These are phyloP conservation scores for Nepenthes gracilis DNA, from an alignment of 148 eudicot species.

Conservation along the genomic window DNA sequence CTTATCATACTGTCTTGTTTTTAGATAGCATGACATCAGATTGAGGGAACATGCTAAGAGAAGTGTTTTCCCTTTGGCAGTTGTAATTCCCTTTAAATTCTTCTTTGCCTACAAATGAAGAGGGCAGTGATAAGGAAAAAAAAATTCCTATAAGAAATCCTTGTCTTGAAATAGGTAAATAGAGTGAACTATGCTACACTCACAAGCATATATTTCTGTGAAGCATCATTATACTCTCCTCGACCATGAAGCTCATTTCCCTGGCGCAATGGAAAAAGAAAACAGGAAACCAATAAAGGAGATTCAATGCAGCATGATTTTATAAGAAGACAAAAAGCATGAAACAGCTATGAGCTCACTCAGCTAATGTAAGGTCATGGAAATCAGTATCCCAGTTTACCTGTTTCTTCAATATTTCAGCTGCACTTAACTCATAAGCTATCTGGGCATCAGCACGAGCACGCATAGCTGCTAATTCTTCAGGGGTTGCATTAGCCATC, in stretches of 20 bases:
- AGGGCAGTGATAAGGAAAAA: conserved; percentile 4
- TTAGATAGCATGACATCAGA: conserved; percentile 94
- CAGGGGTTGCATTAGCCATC: conserved; percentile 90
- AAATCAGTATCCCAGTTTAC: conserved; percentile 13
- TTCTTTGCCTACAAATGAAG: conserved; percentile 60
- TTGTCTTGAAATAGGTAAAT: neutral
- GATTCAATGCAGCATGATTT: neutral
- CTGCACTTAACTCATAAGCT: conserved; percentile 58
- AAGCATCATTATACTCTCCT: conserved; percentile 67
- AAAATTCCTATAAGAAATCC: neutral
- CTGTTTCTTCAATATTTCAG: conserved; percentile 88
- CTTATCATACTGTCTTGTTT: conserved; percentile 66
- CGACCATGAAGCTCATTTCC: conserved; percentile 83
- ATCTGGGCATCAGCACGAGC: conserved; percentile 70
- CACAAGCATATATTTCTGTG: conserved; percentile 73
- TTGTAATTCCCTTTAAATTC: conserved; percentile 55
- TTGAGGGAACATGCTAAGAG: conserved; percentile 83
- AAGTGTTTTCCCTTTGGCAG: conserved; percentile 43
- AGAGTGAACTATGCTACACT: conserved; percentile 21
- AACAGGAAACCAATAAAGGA: neutral
- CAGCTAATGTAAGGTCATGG: too few relatives aligned
- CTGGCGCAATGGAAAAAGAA: conserved; percentile 22
- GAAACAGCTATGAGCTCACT: too few relatives aligned
- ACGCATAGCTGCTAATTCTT: conserved; percentile 80
- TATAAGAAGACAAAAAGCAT: neutral